Percentiles rank a stretch among this genome's conserved stretches.
Evolutionary conservation across 2,329 filamentous ascomycete species (phyloP).

Genomic region (Fusarium ambrosium): DNA sequence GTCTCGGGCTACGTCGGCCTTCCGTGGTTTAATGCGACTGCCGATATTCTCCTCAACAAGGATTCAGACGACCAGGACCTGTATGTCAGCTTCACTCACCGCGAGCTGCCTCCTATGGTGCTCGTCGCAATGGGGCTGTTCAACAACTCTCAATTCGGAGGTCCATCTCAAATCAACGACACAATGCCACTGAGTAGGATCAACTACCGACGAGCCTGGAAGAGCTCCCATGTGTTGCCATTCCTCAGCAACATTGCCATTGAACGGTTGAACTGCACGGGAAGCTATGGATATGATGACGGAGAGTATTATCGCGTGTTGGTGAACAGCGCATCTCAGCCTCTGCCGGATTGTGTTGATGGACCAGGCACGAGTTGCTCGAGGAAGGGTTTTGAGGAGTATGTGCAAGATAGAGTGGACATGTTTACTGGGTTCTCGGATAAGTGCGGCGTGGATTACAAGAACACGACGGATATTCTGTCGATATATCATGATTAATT

Average conservation of each 20-base stretch:
- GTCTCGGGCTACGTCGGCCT: constrained; percentile 71
- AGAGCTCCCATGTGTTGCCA: constrained; percentile 72
- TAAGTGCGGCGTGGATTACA: constrained; percentile 41
- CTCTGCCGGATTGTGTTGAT: constrained; percentile 32
- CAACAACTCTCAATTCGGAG: constrained; percentile 73
- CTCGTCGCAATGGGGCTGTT: constrained; percentile 77
- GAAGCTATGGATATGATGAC: constrained; percentile 63
- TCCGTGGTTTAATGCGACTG: constrained; percentile 76
- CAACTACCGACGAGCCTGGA: constrained; percentile 75
- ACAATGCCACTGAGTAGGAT: constrained; percentile 75
- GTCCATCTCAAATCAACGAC: constrained; percentile 65
- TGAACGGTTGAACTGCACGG: constrained; percentile 72
- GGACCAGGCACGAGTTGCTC: constrained; percentile 41
- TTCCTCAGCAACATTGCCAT: constrained; percentile 77
- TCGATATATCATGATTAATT: constrained; percentile 38
- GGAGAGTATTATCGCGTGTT: constrained; percentile 44
- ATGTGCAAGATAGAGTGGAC: constrained; percentile 31
- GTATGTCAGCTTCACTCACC: constrained; percentile 77
- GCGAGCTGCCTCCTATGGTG: constrained; percentile 76
- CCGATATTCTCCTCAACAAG: constrained; percentile 60
- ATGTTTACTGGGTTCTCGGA: constrained; percentile 41
- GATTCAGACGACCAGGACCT: constrained; percentile 65
- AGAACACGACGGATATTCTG: constrained; percentile 39
- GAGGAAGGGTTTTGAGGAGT: constrained; percentile 33
- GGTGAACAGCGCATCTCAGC: constrained; percentile 43